Evolutionary conservation across 345 rosid species (phyloP), one percentile per base, ranked within the genome.

Genomic region (Passiflora organensis): DNA sequence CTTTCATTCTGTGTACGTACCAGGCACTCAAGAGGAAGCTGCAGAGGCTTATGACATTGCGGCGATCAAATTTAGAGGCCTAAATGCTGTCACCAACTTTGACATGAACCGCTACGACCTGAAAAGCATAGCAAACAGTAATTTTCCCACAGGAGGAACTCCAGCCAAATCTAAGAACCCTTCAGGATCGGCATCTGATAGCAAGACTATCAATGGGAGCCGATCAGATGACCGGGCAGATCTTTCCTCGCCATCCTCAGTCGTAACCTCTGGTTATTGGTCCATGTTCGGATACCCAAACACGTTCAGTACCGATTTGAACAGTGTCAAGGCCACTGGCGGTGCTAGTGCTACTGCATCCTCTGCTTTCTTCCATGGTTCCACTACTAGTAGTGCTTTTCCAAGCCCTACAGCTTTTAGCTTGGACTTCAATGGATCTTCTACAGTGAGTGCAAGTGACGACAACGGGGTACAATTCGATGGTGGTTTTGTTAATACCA

Each of bases 31-130:
- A 58, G 98, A 91, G 39, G 72, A 91, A 67, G 98, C 81, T 46
- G 69, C 81, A 59, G 70, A 70, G 74, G 89, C 98, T 10, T 9
- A 57, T 76, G 98, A 91, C 73, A 88, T 19, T 67, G 74, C 98
- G 0, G 98, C 98, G 32, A 91, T 91, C 58, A 91, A 91, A 60
- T 88, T 91, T 64, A 74, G 98, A 4, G 98, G 98, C 19, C 65
- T 82, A 24, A 88, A 86, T 58, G 98, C 96, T 0, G 96, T 91
- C 21, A 88, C 98, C 36, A 91, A 91, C 67, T 88, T 91, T 14
- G 95, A 88, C 68, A 91, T 91, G 73, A 84, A 87, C 67, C 95
- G 95, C 5, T 91, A 91, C 55, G 93, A 91, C 13, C 87, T 88
- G n/a, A 85, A 88, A 60, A 87, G 84, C 59, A 91, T 91, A 12